Evolutionary conservation across 208 protist genomes (phyloP).

Genomic region (Trypanosoma boissoni): DNA sequence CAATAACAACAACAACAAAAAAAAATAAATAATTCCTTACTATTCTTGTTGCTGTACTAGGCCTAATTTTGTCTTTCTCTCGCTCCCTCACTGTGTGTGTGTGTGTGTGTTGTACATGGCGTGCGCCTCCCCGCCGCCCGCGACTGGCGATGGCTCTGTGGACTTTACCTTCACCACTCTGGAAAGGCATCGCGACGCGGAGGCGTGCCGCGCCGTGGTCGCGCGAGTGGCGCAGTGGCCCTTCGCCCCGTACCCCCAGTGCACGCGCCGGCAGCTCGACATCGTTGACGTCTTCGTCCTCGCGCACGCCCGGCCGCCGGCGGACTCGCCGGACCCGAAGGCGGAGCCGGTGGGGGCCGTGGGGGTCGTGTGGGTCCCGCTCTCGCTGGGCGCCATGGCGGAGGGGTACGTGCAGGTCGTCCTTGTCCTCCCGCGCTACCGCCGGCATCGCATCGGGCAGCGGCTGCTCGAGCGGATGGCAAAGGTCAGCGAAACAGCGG

Average conservation of each 20-base stretch:
- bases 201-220: neutral
- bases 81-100: too few relatives aligned
- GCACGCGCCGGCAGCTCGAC: conserved; percentile 40
- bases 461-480: conserved; percentile 25
- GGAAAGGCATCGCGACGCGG: neutral
- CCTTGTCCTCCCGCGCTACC: conserved; percentile 27
- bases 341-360: conserved; percentile 34
- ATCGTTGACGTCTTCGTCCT: conserved; percentile 51
- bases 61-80: too few relatives aligned
- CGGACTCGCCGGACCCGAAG: neutral
- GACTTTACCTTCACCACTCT: neutral
- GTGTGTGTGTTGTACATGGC: too few relatives aligned
- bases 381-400: conserved; percentile 27
- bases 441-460: conserved; percentile 35
- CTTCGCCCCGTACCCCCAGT: conserved; percentile 61
- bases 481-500: conserved; percentile 9
- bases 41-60: too few relatives aligned
- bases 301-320: conserved; percentile 2
- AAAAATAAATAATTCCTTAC: too few relatives aligned
- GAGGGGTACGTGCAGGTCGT: conserved; percentile 85
- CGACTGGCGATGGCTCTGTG: conserved; percentile 5
- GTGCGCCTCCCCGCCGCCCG: too few relatives aligned
- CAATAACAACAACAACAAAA: too few relatives aligned
- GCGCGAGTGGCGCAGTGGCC: conserved; percentile 7
- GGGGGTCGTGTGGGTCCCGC: conserved; percentile 70